Percentiles rank a stretch among this genome's conserved stretches.
These are phyloP conservation scores for Rhodotorula sp. DNA, from an alignment of 1,284 basidiomycete genomes.

Conservation along the genomic window DNA sequence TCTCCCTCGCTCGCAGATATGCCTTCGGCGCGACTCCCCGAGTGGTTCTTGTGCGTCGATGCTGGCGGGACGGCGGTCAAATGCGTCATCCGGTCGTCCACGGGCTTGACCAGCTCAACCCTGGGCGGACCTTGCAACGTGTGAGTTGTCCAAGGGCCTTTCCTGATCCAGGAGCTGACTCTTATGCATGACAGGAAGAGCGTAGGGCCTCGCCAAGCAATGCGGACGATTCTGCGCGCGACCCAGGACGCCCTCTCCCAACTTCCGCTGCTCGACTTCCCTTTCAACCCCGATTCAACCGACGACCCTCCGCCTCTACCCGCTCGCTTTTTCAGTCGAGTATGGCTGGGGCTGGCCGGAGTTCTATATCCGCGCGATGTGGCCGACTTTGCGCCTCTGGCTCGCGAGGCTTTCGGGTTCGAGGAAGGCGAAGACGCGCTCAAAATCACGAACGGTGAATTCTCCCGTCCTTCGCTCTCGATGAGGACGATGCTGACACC, in stretches of 20 bases:
- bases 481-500: neutral
- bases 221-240: conserved; percentile 22
- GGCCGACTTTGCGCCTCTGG: conserved; percentile 13
- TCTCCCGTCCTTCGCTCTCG: too few relatives aligned
- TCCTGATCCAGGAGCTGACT: too few relatives aligned
- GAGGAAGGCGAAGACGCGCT: conserved; percentile 2
- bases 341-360: conserved; percentile 36
- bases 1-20: neutral
- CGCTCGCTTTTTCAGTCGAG: conserved; percentile 18
- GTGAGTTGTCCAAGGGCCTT: conserved; percentile 8
- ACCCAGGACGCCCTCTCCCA: conserved; percentile 11
- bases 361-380: conserved; percentile 15
- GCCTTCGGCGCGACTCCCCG: neutral
- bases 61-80: conserved; percentile 32
- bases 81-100: conserved; percentile 7
- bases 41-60: conserved; percentile 32
- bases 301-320: conserved; percentile 2
- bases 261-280: neutral
- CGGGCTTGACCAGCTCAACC: neutral
- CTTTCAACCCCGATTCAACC: neutral
- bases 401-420: conserved; percentile 20
- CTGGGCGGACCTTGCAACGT: conserved; percentile 34
- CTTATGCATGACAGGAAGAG: conserved; percentile 11
- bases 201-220: conserved; percentile 12
- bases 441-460: conserved; percentile 36